Conservation (phyloP, 805 yeast species). For the Metschnikowia lachancei region DNA sequence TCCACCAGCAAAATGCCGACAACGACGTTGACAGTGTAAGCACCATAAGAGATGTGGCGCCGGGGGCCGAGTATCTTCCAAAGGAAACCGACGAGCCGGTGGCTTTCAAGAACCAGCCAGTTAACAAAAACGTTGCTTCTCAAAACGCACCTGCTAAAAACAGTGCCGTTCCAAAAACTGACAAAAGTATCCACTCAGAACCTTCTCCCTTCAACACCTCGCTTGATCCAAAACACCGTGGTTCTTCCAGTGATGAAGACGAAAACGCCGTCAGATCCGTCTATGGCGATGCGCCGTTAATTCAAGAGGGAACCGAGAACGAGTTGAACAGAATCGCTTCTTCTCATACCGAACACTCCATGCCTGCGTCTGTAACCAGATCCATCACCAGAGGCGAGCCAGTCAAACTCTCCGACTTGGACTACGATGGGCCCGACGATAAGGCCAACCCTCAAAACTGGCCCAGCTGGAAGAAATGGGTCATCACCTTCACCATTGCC, state of each 20-base stretch:
- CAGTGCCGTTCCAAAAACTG: too few relatives aligned
- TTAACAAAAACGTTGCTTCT: too few relatives aligned
- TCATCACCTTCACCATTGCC: conserved; percentile 54
- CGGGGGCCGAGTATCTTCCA: neutral
- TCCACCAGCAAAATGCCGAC: neutral
- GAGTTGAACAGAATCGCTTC: conserved; percentile 14
- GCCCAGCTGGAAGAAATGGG: conserved; percentile 64
- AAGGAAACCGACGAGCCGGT: too few relatives aligned
- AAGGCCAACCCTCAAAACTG: conserved; percentile 67
- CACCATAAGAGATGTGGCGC: conserved; percentile 10
- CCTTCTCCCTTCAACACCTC: too few relatives aligned
- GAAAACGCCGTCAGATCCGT: conserved; percentile 4
- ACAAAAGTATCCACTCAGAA: too few relatives aligned
- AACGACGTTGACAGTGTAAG: conserved; percentile 14
- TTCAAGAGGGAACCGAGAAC: conserved; percentile 7
- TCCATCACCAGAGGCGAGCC: conserved; percentile 13
- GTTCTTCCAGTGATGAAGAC: neutral
- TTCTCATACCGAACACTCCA: conserved; percentile 10
- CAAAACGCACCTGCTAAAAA: too few relatives aligned
- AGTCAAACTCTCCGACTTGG: conserved; percentile 23
- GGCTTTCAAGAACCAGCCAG: too few relatives aligned
- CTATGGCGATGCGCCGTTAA: neutral
- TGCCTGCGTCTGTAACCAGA: conserved; percentile 5
- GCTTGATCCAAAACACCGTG: neutral
- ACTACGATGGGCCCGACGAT: conserved; percentile 65